Evolutionary conservation across 2,329 filamentous ascomycete species (phyloP).

Genomic region (Botryotinia globosa): DNA sequence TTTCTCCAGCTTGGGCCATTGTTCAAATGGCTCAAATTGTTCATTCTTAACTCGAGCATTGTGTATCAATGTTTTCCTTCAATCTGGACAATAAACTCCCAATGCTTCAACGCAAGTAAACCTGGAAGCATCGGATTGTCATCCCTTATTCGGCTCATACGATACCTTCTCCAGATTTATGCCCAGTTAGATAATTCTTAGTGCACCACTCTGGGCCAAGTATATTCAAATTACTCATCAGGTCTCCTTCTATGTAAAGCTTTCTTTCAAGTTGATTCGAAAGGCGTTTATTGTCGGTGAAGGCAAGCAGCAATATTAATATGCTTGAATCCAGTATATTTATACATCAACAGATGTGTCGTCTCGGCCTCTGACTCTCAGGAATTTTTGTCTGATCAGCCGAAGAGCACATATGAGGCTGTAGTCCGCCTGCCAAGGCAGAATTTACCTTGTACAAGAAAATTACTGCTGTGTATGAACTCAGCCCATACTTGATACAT

Average conservation of each 20-base stretch:
- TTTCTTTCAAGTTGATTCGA: neutral
- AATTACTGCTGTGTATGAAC: neutral
- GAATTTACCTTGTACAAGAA: neutral
- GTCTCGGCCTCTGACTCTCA: neutral
- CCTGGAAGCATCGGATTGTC: neutral
- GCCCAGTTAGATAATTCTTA: neutral
- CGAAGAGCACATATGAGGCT: neutral
- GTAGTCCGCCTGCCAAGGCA: neutral
- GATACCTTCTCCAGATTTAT: neutral
- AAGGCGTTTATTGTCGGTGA: neutral
- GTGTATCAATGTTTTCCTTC: neutral
- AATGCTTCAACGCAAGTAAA: neutral
- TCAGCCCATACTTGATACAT: neutral
- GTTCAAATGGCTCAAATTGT: neutral
- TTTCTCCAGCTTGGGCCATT: neutral
- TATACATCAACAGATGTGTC: neutral
- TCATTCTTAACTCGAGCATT: neutral
- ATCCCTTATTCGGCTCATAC: neutral
- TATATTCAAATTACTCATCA: neutral
- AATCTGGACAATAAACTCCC: neutral
- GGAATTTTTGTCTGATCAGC: neutral
- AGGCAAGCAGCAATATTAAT: neutral
- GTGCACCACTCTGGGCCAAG: neutral
- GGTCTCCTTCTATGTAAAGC: neutral
- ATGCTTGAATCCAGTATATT: neutral